phyloP scores from a whole-genome alignment of 345 rosid genomes.

The Orychophragmus violaceus region DNA sequence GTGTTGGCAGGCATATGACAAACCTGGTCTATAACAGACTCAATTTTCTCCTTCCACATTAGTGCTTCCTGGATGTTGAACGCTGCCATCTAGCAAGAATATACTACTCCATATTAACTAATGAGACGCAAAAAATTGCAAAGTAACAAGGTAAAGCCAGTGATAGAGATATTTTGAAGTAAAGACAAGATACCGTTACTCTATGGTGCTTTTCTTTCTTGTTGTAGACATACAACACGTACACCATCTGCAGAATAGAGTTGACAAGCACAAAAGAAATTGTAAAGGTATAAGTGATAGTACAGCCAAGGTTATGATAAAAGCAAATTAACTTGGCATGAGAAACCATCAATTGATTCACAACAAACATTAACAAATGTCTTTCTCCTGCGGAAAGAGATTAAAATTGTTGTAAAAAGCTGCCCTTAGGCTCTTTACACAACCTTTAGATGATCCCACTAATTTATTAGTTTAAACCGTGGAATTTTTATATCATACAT shows the following conservation, averaged over 20 bases:
- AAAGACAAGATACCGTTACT: slow-evolving; percentile 56
- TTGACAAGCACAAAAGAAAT: not conserved
- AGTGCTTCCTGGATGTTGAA: slow-evolving; percentile 95
- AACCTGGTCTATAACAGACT: slow-evolving; percentile 94
- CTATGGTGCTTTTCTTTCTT: slow-evolving; percentile 88
- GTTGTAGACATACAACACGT: slow-evolving; percentile 86
- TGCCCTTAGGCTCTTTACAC: not conserved
- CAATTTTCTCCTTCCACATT: slow-evolving; percentile 91
- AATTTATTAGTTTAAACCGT: not conserved
- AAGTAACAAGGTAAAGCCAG: not conserved
- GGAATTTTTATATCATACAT: not conserved
- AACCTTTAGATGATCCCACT: not conserved
- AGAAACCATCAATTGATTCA: slow-evolving; percentile 4
- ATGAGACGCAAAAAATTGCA: not conserved
- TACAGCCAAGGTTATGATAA: too few species aligned
- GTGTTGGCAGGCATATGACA: slow-evolving; percentile 9
- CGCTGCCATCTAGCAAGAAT: slow-evolving; percentile 86
- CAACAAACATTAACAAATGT: not conserved
- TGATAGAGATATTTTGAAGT: not conserved
- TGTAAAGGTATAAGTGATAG: not conserved
- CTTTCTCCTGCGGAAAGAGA: not conserved
- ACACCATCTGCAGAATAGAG: slow-evolving; percentile 72
- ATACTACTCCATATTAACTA: slow-evolving; percentile 23
- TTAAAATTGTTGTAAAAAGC: not conserved
- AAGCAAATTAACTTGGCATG: not conserved